These are phyloP conservation scores for Camelina sativa DNA, from an alignment of 345 rosid species.

Conservation along the genomic window DNA sequence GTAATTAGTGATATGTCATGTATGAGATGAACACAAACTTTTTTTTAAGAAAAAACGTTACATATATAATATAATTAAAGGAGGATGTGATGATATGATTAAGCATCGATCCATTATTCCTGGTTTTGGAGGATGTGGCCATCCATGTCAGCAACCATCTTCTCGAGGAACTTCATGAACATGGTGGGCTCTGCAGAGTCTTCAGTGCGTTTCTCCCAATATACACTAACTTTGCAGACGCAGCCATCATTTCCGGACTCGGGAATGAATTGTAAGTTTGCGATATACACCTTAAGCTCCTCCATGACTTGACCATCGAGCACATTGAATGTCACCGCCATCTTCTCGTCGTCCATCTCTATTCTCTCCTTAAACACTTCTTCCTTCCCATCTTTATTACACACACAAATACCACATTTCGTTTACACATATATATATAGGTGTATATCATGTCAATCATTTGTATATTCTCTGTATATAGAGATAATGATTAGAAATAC, in stretches of 20 bases:
- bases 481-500: not conserved
- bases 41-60: not conserved
- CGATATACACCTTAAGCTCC: not conserved
- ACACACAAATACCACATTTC: not conserved
- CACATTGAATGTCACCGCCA: not conserved
- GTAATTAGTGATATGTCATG: not conserved
- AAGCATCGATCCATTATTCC: not conserved
- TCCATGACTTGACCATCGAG: not conserved
- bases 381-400: not conserved
- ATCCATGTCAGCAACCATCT: not conserved
- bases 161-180: not conserved
- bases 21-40: not conserved
- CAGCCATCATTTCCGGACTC: not conserved
- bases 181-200: not conserved
- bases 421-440: not conserved
- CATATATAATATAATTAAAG: not conserved
- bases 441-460: not conserved
- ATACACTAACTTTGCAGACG: not conserved
- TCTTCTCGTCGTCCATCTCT: not conserved
- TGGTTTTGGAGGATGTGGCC: not conserved
- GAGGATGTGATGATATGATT: not conserved
- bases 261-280: not conserved
- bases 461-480: not conserved
- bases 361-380: not conserved
- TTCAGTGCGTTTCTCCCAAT: not conserved